Evolutionary conservation across 2,329 filamentous ascomycete species (phyloP).

Genomic region (Phaeomoniella chlamydospora): DNA sequence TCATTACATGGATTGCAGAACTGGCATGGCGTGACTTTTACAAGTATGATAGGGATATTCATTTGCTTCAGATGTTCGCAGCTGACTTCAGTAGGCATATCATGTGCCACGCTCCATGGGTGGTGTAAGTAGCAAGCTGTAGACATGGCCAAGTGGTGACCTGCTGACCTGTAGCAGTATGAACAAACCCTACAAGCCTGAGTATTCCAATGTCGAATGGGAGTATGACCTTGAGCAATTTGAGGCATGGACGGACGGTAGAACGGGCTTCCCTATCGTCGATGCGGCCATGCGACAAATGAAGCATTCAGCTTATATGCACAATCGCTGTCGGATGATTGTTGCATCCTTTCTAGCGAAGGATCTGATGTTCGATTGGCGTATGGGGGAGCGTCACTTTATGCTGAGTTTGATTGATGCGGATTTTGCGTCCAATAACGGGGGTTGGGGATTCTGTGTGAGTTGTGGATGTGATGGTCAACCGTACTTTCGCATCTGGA

Average conservation of each 20-base stretch:
- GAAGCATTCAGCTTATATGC: constrained; percentile 57
- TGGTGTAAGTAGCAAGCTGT: background rate
- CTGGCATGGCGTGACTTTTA: constrained; percentile 83
- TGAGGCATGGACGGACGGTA: constrained; percentile 57
- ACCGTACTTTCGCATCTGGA: constrained; percentile 85
- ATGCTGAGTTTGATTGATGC: constrained; percentile 71
- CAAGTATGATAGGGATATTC: too few relatives aligned
- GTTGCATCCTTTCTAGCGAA: constrained; percentile 69
- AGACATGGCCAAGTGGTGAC: background rate
- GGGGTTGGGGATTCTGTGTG: constrained; percentile 52
- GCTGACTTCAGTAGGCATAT: too few relatives aligned
- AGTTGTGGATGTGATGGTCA: constrained; percentile 68
- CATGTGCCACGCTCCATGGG: background rate
- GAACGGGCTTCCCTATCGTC: constrained; percentile 69
- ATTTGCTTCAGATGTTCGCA: too few relatives aligned
- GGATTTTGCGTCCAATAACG: constrained; percentile 67
- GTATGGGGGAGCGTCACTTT: constrained; percentile 66
- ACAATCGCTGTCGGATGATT: constrained; percentile 76
- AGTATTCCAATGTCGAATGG: constrained; percentile 73
- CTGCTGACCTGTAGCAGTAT: constrained; percentile 29
- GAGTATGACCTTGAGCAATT: constrained; percentile 60
- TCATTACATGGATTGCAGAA: constrained; percentile 64
- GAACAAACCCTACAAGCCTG: constrained; percentile 68
- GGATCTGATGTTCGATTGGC: constrained; percentile 70
- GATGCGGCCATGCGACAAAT: constrained; percentile 79